Conservation (phyloP, 2,329 filamentous ascomycete genomes). For the Fusarium poae region DNA sequence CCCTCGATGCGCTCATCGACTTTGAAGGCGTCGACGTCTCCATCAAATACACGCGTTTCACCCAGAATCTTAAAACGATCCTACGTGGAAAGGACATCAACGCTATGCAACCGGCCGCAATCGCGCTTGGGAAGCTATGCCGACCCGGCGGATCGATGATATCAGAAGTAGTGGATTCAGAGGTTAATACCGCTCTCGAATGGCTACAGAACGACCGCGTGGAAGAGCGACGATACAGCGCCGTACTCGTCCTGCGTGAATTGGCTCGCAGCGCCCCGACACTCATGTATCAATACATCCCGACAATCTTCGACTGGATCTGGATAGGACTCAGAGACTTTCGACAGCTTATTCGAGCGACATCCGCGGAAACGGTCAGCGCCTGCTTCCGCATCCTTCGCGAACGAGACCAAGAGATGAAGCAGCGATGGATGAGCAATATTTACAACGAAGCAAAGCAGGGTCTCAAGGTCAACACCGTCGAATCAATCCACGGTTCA, state of each 20-base stretch:
- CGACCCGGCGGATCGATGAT: conserved; percentile 93
- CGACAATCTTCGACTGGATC: conserved; percentile 94
- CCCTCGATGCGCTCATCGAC: conserved; percentile 92
- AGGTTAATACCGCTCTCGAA: conserved; percentile 95
- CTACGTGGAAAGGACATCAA: conserved; percentile 91
- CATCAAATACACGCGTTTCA: conserved; percentile 94
- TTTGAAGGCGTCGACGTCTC: conserved; percentile 96
- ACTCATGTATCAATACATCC: conserved; percentile 93
- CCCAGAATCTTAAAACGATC: conserved; percentile 87
- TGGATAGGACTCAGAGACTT: conserved; percentile 94
- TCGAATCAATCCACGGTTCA: conserved; percentile 94
- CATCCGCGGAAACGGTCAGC: conserved; percentile 91
- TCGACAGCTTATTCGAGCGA: conserved; percentile 91
- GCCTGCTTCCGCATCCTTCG: conserved; percentile 97
- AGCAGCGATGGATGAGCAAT: conserved; percentile 87
- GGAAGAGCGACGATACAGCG: conserved; percentile 92
- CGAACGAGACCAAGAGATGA: conserved; percentile 89
- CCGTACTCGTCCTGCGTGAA: conserved; percentile 90
- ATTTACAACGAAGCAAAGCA: conserved; percentile 88
- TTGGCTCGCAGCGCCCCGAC: conserved; percentile 93
- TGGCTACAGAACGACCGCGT: conserved; percentile 96
- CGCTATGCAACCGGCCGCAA: conserved; percentile 90
- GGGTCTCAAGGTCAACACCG: conserved; percentile 82
- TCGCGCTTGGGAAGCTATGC: conserved; percentile 89
- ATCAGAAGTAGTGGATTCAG: conserved; percentile 94